A percentile compares a stretch with the other conserved stretches of the same genome.
phyloP scores from a whole-genome alignment of 2,329 filamentous ascomycete species.

The Aspergillus arachidicola region DNA sequence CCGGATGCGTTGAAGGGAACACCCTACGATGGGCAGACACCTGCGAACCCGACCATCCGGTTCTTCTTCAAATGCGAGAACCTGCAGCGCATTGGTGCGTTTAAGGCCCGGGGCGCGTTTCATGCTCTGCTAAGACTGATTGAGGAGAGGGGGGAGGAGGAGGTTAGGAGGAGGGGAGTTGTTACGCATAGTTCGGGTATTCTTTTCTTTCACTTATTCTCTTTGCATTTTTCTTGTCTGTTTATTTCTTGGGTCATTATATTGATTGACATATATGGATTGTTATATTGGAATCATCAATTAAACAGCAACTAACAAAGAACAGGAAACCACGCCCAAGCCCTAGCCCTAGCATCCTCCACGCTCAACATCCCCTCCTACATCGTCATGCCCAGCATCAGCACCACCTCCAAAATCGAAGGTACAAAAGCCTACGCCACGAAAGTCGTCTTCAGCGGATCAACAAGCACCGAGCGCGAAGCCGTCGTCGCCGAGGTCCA shows the following conservation, averaged over 20 bases:
- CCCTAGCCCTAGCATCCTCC: slow-evolving; percentile 79
- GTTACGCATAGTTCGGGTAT: slow-evolving; percentile 87
- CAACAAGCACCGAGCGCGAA: slow-evolving; percentile 78
- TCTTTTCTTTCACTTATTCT: slow-evolving; percentile 9
- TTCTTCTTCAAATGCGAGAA: slow-evolving; percentile 98
- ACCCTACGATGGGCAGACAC: slow-evolving; percentile 57
- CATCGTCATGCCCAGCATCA: slow-evolving; percentile 91
- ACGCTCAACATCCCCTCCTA: slow-evolving; percentile 74
- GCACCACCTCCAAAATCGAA: slow-evolving; percentile 81
- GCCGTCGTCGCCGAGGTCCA: slow-evolving; percentile 72
- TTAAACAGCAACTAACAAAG: not conserved
- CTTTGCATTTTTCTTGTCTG: not conserved
- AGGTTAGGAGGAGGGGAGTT: slow-evolving; percentile 68
- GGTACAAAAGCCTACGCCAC: slow-evolving; percentile 80
- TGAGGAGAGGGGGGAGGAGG: slow-evolving; percentile 62
- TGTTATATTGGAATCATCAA: not conserved
- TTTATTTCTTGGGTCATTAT: not conserved
- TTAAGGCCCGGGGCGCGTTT: slow-evolving; percentile 90
- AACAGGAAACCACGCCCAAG: slow-evolving; percentile 90
- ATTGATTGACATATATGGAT: not conserved
- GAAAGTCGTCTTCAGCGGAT: slow-evolving; percentile 77
- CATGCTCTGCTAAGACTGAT: slow-evolving; percentile 76
- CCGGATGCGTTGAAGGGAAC: slow-evolving; percentile 58
- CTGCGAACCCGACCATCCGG: slow-evolving; percentile 66
- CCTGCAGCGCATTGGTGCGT: slow-evolving; percentile 84